Base-by-base conservation (phyloP, 768 basidiomycete species). In the Auriscalpium vulgare region DNA sequence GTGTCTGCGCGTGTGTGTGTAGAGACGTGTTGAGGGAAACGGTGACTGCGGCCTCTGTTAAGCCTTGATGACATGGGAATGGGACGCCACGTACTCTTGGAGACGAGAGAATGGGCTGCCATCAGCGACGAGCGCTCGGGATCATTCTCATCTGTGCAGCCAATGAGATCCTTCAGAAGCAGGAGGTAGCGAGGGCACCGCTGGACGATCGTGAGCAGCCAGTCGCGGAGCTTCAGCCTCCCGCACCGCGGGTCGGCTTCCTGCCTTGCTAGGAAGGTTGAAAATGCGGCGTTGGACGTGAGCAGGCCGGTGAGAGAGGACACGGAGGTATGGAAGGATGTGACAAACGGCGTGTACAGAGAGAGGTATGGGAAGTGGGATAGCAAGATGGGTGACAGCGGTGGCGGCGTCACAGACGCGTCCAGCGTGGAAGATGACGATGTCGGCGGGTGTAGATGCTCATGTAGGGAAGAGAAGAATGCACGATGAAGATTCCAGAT, bases 311-410 rank as follows among this genome's bases (percentile, higher is more conserved):
- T 69, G 51, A 91, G 75, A 13, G 82, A 72, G 1, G 83, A 72
- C 9, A 91, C 75, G 17, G 84, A 78, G 2, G 81, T 71, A 8
- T 88, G 80, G 66, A 92, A 95, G 0, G 87, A 76, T 10, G 88
- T 87, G 51, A 94, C 78, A 63, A 92, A 93, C 0, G 88, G 91
- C 16, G 81, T 89, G 71, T 93, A 94, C 16, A 94, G 75, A 4
- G 91, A 91, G 14, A 94, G 76, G 66, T 92, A 95, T 0, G 91
- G 92, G 59, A 93, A 90, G 68, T 95, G 91, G 1, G 87, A 78
- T 37, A 87, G 76, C 37, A 95, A 78, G 23, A 87, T 68, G 29
- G 82, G 74, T 2, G 85, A 84, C 23, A 84, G 59, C 10, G 77
- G 71, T 63, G 73, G 69, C 65, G 71, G 74, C 10, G 69, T 66